These are phyloP conservation scores for Dothistroma septosporum DNA, from an alignment of 2,329 filamentous ascomycete species.

Conservation along the genomic window DNA sequence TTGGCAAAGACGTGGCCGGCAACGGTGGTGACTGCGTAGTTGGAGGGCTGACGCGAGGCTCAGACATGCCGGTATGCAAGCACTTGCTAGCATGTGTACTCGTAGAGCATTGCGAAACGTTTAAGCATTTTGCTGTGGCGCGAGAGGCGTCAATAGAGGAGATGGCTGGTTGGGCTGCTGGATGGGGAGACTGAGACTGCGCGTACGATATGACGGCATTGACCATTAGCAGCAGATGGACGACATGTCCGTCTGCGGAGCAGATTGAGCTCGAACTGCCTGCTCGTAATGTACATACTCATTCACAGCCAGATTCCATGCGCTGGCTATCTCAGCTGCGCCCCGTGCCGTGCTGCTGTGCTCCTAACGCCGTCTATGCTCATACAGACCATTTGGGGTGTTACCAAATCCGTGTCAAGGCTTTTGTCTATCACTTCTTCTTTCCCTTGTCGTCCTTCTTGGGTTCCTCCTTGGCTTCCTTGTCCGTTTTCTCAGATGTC, in stretches of 20 bases:
- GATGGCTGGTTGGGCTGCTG: conserved; percentile 65
- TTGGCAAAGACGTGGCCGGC: not conserved
- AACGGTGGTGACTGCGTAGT: conserved; percentile 28
- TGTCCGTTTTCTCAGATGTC: conserved; percentile 46
- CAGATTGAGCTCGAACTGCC: conserved; percentile 1
- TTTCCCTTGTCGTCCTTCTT: conserved; percentile 54
- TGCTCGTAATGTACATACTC: conserved; percentile 24
- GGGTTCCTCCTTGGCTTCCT: conserved; percentile 46
- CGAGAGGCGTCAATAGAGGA: conserved; percentile 58
- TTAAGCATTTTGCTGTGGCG: conserved; percentile 56
- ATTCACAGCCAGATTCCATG: conserved; percentile 9
- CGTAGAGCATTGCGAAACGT: conserved; percentile 60
- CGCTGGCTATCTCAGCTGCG: conserved; percentile 14
- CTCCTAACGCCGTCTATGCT: conserved; percentile 25
- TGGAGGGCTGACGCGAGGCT: conserved; percentile 48
- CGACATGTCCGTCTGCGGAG: not conserved
- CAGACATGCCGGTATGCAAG: conserved; percentile 65
- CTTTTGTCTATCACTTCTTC: conserved; percentile 47
- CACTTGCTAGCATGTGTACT: conserved; percentile 82
- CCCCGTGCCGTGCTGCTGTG: conserved; percentile 13
- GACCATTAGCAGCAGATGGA: not conserved
- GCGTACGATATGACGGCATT: not conserved
- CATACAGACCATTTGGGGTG: conserved; percentile 22
- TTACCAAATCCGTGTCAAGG: not conserved
- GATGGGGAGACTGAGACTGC: conserved; percentile 37